Percentiles rank a stretch among this genome's conserved stretches.
Conservation (phyloP, 2,329 filamentous ascomycete genomes). For the Sporothrix globosa region DNA sequence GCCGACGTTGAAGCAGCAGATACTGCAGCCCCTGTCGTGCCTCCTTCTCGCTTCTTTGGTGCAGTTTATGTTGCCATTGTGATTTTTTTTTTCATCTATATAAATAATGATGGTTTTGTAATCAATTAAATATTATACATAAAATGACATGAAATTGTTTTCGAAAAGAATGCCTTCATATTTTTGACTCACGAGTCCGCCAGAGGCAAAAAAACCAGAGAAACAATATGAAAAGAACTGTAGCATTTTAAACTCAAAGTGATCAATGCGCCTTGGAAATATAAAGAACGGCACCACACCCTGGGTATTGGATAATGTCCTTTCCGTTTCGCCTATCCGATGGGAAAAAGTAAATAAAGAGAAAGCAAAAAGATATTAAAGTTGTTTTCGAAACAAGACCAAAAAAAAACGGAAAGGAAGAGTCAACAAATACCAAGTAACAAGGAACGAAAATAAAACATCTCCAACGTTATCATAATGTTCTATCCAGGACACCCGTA, state of each 20-base stretch:
- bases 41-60: background rate
- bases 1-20: background rate
- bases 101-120: too few species aligned
- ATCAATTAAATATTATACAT: background rate
- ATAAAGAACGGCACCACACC: conserved; percentile 8
- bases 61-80: too few species aligned
- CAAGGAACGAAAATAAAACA: background rate
- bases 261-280: conserved; percentile 9
- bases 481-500: conserved; percentile 13
- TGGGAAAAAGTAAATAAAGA: background rate
- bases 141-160: background rate
- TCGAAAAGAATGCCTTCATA: too few species aligned
- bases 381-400: background rate
- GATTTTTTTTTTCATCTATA: too few species aligned
- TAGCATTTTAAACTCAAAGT: background rate
- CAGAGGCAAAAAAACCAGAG: background rate
- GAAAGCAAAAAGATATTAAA: background rate
- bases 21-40: background rate
- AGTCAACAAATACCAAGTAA: background rate
- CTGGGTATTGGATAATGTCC: conserved; percentile 21
- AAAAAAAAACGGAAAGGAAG: background rate
- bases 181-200: too few species aligned
- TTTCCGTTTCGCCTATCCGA: conserved; percentile 3
- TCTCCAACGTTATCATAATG: conserved; percentile 7
- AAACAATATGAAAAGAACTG: background rate